Conservation (phyloP, 2,329 filamentous ascomycete genomes). For the Trichoderma koningii region DNA sequence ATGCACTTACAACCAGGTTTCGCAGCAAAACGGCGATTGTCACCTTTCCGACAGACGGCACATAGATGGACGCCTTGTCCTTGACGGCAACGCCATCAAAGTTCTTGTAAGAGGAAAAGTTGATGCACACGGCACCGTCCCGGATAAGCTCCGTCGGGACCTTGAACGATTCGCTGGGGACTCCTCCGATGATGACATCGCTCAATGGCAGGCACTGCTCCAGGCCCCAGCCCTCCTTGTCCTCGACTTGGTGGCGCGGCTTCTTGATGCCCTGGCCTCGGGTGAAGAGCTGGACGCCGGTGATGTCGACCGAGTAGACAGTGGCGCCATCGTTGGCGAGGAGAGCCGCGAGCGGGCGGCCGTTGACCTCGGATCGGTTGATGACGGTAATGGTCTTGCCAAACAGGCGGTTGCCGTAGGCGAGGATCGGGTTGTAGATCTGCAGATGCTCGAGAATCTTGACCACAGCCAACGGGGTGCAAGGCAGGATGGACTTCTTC, state of each 20-base stretch:
- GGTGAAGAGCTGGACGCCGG: constrained; percentile 88
- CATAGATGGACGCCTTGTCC: constrained; percentile 94
- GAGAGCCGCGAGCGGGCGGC: constrained; percentile 85
- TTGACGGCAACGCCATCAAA: constrained; percentile 84
- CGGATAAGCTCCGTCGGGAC: constrained; percentile 80
- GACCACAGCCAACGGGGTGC: constrained; percentile 92
- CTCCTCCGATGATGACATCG: constrained; percentile 92
- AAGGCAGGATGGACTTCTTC: constrained; percentile 91
- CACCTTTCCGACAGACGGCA: constrained; percentile 95
- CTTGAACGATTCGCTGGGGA: constrained; percentile 86
- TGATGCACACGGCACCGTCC: constrained; percentile 96
- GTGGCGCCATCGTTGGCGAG: constrained; percentile 94
- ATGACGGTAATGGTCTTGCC: constrained; percentile 95
- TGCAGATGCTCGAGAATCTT: constrained; percentile 96
- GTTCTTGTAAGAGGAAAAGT: constrained; percentile 95
- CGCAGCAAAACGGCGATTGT: constrained; percentile 89
- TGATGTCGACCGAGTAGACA: constrained; percentile 93
- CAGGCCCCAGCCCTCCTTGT: constrained; percentile 77
- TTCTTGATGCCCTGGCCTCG: constrained; percentile 85
- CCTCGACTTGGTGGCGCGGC: constrained; percentile 80
- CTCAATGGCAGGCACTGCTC: constrained; percentile 82
- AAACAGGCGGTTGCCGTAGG: constrained; percentile 88
- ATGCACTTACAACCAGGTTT: constrained; percentile 75
- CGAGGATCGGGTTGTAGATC: constrained; percentile 94
- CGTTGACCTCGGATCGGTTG: constrained; percentile 94